Evolutionary conservation across 495 filamentous ascomycete species (phyloP).

Genomic region (Podospora tetraspora): DNA sequence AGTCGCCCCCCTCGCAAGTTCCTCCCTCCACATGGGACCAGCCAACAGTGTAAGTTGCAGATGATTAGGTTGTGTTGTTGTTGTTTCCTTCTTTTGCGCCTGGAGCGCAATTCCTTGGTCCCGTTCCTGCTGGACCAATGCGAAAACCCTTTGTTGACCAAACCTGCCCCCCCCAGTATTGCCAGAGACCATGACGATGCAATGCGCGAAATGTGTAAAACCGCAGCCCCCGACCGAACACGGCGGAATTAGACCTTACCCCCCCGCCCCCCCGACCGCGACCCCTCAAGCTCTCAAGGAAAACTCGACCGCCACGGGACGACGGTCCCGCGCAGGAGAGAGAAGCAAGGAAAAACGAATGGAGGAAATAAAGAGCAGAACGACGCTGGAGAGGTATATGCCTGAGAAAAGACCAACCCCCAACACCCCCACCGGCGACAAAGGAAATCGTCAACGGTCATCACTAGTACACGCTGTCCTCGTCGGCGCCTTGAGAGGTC

Average conservation of each 20-base stretch:
- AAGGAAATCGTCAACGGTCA: slow-evolving; percentile 44
- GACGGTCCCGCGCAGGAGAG: slow-evolving; percentile 22
- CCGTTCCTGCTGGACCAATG: slow-evolving; percentile 36
- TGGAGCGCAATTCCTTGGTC: slow-evolving; percentile 22
- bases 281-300: slow-evolving; percentile 25
- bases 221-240: neutral
- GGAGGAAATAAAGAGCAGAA: slow-evolving; percentile 27
- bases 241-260: neutral
- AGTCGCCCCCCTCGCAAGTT: slow-evolving; percentile 5
- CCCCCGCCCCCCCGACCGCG: slow-evolving; percentile 9
- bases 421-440: slow-evolving; percentile 32
- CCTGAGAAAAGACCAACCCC: slow-evolving; percentile 34
- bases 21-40: slow-evolving; percentile 45
- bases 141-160: slow-evolving; percentile 38
- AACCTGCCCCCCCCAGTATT: slow-evolving; percentile 41
- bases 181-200: slow-evolving; percentile 43
- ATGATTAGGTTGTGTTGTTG: slow-evolving; percentile 43
- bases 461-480: slow-evolving; percentile 56
- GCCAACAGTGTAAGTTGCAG: slow-evolving; percentile 45
- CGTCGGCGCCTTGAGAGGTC: slow-evolving; percentile 56
- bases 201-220: slow-evolving; percentile 29
- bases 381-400: slow-evolving; percentile 45
- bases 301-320: slow-evolving; percentile 25
- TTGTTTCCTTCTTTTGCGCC: slow-evolving; percentile 15
- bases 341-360: slow-evolving; percentile 24